Percentiles rank a stretch among this genome's conserved stretches.
Evolutionary conservation across 1,139 yeast species (phyloP).

Genomic region (Blastobotrys raffinosifermentans): DNA sequence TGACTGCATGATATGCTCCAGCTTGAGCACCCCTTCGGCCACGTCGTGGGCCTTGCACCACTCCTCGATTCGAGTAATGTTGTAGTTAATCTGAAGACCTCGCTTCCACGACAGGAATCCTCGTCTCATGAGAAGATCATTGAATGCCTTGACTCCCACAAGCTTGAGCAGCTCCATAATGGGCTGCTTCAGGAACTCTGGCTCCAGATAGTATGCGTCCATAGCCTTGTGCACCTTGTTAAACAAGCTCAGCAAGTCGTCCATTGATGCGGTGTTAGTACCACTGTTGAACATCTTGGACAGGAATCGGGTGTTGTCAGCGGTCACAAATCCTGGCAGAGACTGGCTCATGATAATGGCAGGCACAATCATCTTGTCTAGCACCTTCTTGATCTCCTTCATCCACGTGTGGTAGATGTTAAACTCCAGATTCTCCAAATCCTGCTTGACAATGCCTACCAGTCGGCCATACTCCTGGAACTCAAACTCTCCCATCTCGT

Average conservation of each 20-base stretch:
- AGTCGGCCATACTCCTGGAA: slow-evolving; percentile 84
- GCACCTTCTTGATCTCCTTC: slow-evolving; percentile 87
- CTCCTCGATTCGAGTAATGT: slow-evolving; percentile 93
- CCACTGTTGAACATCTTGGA: slow-evolving; percentile 70
- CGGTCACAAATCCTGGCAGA: slow-evolving; percentile 92
- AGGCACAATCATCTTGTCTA: slow-evolving; percentile 87
- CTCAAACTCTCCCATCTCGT: slow-evolving; percentile 86
- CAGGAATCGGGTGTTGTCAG: slow-evolving; percentile 79
- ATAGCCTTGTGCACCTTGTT: slow-evolving; percentile 90
- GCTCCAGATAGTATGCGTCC: slow-evolving; percentile 86
- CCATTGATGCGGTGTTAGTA: slow-evolving; percentile 80
- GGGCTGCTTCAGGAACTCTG: slow-evolving; percentile 78
- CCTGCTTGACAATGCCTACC: slow-evolving; percentile 89
- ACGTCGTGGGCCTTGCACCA: slow-evolving; percentile 97
- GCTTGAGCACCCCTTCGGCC: slow-evolving; percentile 81
- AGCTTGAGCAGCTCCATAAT: slow-evolving; percentile 76
- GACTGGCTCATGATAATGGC: slow-evolving; percentile 94
- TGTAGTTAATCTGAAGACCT: slow-evolving; percentile 93
- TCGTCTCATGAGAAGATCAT: slow-evolving; percentile 92
- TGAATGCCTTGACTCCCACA: slow-evolving; percentile 92
- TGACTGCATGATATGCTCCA: slow-evolving; percentile 87
- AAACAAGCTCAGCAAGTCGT: slow-evolving; percentile 84
- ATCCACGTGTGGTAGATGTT: slow-evolving; percentile 97
- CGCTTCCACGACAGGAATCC: slow-evolving; percentile 96
- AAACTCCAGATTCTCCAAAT: slow-evolving; percentile 86